Evolutionary conservation across 2,329 filamentous ascomycete genomes (phyloP), one percentile per base, ranked within the genome.

Genomic region (Pseudodiploospora longispora): DNA sequence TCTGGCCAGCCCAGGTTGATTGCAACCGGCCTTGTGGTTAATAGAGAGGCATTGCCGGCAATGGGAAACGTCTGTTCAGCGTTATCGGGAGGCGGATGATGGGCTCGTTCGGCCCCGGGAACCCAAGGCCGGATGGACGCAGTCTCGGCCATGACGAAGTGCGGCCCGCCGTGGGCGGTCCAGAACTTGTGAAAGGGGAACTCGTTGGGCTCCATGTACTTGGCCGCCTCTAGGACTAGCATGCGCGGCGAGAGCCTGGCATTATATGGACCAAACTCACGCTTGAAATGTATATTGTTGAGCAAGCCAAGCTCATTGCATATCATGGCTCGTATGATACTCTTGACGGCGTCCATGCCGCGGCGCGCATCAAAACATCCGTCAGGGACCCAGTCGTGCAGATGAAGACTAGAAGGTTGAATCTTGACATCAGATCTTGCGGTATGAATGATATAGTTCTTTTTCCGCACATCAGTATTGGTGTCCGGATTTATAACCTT

Each of bases 231-330:
- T 19, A 19, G 19, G 19, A 19, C 19, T 19, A 19, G 19, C 19
- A 19, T 19, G 19, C 19, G 19, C 19, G 19, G 19, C 19, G 19
- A 19, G 19, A 19, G 19, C 19, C 19, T 19, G 3, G 19, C 19
- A 19, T 19, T 19, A 19, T 19, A 19, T 3, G 19, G 19, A 19
- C 19, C 19, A 42, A 6, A 48, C 27, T 6, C 45, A 36, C 31
- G n/a, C 4, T 34, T 50, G 41, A 50, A 40, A 32, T 45, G n/a
- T 6, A 35, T 10, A 33, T 49, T 39, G 12, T 38, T 35, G 10
- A 10, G 19, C 31, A 51, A 38, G 34, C 51, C 49, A 1, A 53
- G 44, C 36, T 53, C 51, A 36, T 53, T 53, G 36, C 44, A 48
- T 7, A 51, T 28, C 43, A 53, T 45, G 40, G 44, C 40, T 9